Percentiles rank a stretch among this genome's conserved stretches.
phyloP scores from a whole-genome alignment of 192 early-diverging fungal species.

The Backusella mclennaniae region DNA sequence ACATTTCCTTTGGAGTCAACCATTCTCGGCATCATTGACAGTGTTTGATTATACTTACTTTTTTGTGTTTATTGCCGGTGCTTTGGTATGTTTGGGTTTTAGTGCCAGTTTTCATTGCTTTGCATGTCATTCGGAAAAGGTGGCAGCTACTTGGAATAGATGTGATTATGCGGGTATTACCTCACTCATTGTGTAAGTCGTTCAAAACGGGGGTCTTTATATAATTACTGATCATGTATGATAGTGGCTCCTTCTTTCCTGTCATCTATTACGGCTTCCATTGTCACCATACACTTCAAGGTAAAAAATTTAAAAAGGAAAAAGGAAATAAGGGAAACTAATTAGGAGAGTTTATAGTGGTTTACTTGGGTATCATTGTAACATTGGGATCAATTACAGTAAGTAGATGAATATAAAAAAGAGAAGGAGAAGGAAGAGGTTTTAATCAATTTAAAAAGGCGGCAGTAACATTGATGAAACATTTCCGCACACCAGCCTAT shows the following conservation, averaged over 20 bases:
- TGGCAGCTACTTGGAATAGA: slow-evolving; percentile 77
- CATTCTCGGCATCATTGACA: slow-evolving; percentile 40
- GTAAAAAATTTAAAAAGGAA: background rate
- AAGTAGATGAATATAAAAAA: background rate
- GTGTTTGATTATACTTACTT: slow-evolving; percentile 69
- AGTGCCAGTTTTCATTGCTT: slow-evolving; percentile 81
- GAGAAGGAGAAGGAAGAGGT: background rate
- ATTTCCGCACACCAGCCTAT: slow-evolving; percentile 73
- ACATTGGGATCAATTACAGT: slow-evolving; percentile 64
- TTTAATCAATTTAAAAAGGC: slow-evolving; percentile 37
- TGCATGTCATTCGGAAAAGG: slow-evolving; percentile 78
- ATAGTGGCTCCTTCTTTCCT: slow-evolving; percentile 32
- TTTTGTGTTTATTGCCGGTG: slow-evolving; percentile 73
- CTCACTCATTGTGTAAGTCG: slow-evolving; percentile 64
- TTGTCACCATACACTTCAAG: slow-evolving; percentile 8
- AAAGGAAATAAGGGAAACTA: background rate
- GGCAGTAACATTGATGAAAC: slow-evolving; percentile 51
- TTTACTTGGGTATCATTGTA: slow-evolving; percentile 36
- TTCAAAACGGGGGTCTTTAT: background rate
- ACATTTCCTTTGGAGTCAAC: slow-evolving; percentile 42
- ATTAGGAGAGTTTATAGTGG: background rate
- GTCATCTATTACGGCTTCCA: slow-evolving; percentile 28
- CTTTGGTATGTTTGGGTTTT: slow-evolving; percentile 75
- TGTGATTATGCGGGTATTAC: slow-evolving; percentile 94
- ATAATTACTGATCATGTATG: background rate